Evolutionary conservation across 306 rosid species (phyloP), one percentile per base, ranked within the genome.

Genomic region (Datisca glomerata): DNA sequence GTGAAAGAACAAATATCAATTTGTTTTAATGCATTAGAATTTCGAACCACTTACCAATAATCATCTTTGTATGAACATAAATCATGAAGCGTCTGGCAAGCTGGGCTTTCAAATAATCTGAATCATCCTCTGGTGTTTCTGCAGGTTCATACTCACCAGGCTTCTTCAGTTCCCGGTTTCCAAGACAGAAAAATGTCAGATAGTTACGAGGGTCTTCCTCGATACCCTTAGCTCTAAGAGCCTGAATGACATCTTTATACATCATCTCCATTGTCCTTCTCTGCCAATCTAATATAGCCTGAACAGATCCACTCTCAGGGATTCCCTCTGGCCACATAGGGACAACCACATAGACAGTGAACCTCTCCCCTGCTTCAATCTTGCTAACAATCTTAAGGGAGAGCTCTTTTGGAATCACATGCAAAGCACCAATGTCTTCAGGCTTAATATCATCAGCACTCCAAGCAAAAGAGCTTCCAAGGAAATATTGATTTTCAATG

Each of bases 251-350:
- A 17, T 79, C 87, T 56, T 61, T 74, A 61, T 79, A 79, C 87
- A 79, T 79, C 82, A 74, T 79, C 51, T 74, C 87, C 71, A 74
- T 41, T 47, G 87, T 79, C 34, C 87, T 79, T 66, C 28, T 79
- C 54, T 79, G 87, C 87, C 87, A 79, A 38, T 79, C 87, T 58
- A 79, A 61, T 74, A 79, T 79, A 8, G 87, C 87, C 64, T 74
- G 87, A 57, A 74, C 87, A 0, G 87, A 79, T 56, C 76, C 76
- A 56, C 79, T 73, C 61, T 78, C 87, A 0, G 89, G 89, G 19
- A 74, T 40, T 39, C 89, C 89, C 45, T 79, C 89, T 16, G 89
- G 89, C 89, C 79, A 74, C 89, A 79, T 79, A 10, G 89, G 89
- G 33, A 79, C 60, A 42, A 79, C 79, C 14, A 79, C 61, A 53